phyloP scores from a whole-genome alignment of 2,329 filamentous ascomycete genomes.

The Byssothecium circinans region DNA sequence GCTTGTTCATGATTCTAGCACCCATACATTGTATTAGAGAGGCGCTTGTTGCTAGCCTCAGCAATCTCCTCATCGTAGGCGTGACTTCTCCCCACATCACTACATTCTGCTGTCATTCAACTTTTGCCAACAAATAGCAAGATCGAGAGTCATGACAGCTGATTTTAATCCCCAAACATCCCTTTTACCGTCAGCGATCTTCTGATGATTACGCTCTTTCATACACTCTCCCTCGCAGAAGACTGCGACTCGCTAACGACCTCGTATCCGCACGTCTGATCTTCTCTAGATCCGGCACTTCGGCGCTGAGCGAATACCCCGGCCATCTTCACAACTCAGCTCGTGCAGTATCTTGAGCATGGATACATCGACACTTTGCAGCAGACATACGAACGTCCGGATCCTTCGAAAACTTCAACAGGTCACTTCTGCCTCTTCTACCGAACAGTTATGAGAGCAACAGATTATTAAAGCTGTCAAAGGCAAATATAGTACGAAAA shows the following conservation, averaged over 20 bases:
- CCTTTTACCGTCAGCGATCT: neutral
- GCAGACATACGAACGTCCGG: too few species aligned
- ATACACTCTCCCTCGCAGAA: neutral
- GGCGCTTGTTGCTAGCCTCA: too few species aligned
- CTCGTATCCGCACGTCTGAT: neutral
- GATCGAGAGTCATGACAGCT: neutral
- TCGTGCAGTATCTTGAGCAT: too few species aligned
- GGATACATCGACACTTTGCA: too few species aligned
- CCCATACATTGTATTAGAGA: too few species aligned
- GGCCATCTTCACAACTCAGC: too few species aligned
- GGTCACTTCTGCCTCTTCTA: neutral
- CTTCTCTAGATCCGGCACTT: too few species aligned
- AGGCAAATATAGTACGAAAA: neutral
- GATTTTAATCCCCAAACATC: neutral
- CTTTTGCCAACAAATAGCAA: too few species aligned
- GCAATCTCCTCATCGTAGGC: too few species aligned
- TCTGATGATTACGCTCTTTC: neutral
- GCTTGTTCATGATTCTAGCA: neutral
- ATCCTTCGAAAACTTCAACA: neutral
- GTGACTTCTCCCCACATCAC: too few species aligned
- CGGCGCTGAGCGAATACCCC: too few species aligned
- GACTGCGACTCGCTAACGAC: neutral
- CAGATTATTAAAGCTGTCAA: neutral
- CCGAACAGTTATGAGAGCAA: neutral
- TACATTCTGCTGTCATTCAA: too few species aligned